phyloP scores from a whole-genome alignment of 2,329 filamentous ascomycete species.

The Calonectria hongkongensis region DNA sequence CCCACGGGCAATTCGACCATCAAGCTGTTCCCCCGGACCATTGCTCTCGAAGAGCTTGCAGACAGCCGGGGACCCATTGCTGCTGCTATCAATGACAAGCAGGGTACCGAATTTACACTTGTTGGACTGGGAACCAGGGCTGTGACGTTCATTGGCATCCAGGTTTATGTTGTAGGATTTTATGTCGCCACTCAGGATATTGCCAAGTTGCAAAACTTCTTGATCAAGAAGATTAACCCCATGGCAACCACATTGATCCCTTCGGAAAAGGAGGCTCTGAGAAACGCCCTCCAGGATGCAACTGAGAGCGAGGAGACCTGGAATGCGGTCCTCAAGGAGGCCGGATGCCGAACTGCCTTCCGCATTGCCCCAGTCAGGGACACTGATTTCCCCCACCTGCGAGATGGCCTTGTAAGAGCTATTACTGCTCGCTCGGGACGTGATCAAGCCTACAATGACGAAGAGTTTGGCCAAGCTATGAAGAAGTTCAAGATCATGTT shows the following conservation, averaged over 20 bases:
- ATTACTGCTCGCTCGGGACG: slow-evolving; percentile 83
- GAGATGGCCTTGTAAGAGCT: slow-evolving; percentile 92
- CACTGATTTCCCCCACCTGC: slow-evolving; percentile 94
- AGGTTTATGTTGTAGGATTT: slow-evolving; percentile 95
- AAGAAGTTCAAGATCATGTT: slow-evolving; percentile 88
- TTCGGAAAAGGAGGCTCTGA: slow-evolving; percentile 85
- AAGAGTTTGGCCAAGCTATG: slow-evolving; percentile 84
- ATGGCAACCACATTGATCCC: slow-evolving; percentile 89
- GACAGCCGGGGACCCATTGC: slow-evolving; percentile 59
- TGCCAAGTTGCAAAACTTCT: slow-evolving; percentile 83
- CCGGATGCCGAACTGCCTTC: slow-evolving; percentile 84
- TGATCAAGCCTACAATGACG: slow-evolving; percentile 76
- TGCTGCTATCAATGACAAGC: slow-evolving; percentile 61
- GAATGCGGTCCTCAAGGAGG: slow-evolving; percentile 80
- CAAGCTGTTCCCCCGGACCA: slow-evolving; percentile 84
- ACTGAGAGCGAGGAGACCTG: slow-evolving; percentile 82
- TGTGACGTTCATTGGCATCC: slow-evolving; percentile 91
- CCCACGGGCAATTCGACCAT: slow-evolving; percentile 89
- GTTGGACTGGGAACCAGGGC: slow-evolving; percentile 91
- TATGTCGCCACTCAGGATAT: slow-evolving; percentile 93
- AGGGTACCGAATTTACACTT: slow-evolving; percentile 85
- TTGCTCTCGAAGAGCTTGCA: slow-evolving; percentile 73
- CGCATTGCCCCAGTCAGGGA: slow-evolving; percentile 93
- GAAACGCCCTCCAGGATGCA: slow-evolving; percentile 81
- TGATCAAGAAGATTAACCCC: slow-evolving; percentile 85